Conservation (phyloP, 1,284 basidiomycete species). For the Puccinia novopanici region DNA sequence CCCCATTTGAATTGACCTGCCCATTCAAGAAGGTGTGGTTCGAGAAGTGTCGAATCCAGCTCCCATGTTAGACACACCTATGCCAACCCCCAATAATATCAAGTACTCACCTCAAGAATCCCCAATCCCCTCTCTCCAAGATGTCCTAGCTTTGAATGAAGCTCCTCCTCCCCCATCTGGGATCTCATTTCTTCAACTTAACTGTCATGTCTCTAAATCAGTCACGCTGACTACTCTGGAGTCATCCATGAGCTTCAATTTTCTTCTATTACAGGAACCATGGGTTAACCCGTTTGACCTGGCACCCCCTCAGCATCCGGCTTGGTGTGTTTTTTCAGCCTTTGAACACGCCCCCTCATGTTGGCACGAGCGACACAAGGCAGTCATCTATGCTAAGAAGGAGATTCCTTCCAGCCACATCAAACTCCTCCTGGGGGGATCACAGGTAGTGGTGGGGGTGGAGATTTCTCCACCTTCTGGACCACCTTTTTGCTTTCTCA, state of each 20-base stretch:
- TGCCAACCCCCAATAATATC: background rate
- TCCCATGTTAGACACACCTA: too few species aligned
- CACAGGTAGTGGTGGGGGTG: background rate
- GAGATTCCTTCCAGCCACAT: background rate
- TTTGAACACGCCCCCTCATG: background rate
- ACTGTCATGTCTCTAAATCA: too few species aligned
- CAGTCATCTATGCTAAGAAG: background rate
- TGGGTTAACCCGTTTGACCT: slow-evolving; percentile 6
- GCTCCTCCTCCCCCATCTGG: background rate
- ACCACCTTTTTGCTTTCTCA: too few species aligned
- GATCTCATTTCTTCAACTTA: background rate
- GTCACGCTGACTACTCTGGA: background rate
- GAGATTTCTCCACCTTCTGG: too few species aligned
- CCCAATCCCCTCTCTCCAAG: background rate
- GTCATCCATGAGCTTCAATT: background rate
- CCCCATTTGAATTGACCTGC: too few species aligned
- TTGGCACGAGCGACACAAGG: background rate
- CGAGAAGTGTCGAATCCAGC: too few species aligned
- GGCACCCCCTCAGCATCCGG: background rate
- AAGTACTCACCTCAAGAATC: background rate
- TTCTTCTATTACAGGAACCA: slow-evolving; percentile 25
- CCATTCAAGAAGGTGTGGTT: too few species aligned
- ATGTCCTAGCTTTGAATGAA: background rate
- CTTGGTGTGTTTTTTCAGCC: background rate
- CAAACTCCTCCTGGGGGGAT: background rate